Base-by-base conservation (phyloP, 495 filamentous ascomycete genomes). In the Aspergillus conjunctus region DNA sequence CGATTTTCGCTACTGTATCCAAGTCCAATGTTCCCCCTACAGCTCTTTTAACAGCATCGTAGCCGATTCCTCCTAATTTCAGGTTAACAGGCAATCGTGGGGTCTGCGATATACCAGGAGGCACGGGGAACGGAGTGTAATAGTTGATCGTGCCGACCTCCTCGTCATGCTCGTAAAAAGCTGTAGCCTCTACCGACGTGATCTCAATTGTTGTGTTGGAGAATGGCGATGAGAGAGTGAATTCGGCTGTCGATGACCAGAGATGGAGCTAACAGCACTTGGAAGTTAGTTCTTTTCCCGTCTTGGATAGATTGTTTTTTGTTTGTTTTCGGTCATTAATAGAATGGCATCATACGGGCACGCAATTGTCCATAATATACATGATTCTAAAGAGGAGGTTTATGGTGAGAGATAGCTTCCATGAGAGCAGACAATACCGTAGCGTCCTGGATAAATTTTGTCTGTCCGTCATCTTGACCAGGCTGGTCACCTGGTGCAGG, bases 21-120 rank as follows among this genome's bases (percentile, higher is more conserved):
- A 98, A 69, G 71, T 88, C 87, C 64, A 97, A 71, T 30, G 74
- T 77, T 0, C 93, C 91, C 11, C 93, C 91, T n/a, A 98, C 71
- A n/a, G 94, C 93, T 66, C 85, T 85, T 65, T 79, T 85, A 31
- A 98, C 74, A 34, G 87, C 87, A 22, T 90, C 88, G 71, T 93
- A 96, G 3, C 93, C 94, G 43, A 95, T 85, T 11, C 87, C 86
- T 14, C 83, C 87, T 1, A 93, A 55, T 45, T 82, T 84, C 85
- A 93, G 89, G 30, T 88, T 79, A 7, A 97, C 93, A 0, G 94
- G 93, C 50, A 98, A 66, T 58, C 79, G 82, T 3, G 94, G 94
- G 2, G 87, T 88, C 55, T 80, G 70, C 4, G 86, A 85, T 4
- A 76, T 68, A 8, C 92, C 91, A 0, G 94, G 92, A 6, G 87